These are phyloP conservation scores for Cyclotella choctawhatcheeana DNA, from an alignment of 108 stramenopile genomes.

Conservation along the genomic window DNA sequence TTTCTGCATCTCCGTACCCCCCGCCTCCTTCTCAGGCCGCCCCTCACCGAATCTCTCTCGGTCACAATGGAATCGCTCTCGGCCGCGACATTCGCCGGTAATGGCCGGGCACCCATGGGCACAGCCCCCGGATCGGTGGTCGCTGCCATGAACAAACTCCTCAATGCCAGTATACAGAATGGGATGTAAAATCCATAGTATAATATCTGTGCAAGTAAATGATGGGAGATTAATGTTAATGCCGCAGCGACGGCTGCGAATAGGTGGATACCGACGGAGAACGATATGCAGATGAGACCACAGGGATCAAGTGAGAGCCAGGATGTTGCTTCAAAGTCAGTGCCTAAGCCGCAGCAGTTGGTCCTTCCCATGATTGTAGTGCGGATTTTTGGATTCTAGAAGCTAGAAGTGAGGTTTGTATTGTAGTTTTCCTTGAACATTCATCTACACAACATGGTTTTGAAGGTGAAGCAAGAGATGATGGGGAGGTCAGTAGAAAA, in stretches of 20 bases:
- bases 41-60: constrained; percentile 33
- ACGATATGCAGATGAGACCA: constrained; percentile 62
- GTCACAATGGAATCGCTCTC: constrained; percentile 25
- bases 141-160: constrained; percentile 70
- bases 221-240: constrained; percentile 49
- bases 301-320: constrained; percentile 78
- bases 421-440: no score
- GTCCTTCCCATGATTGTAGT: constrained; percentile 26
- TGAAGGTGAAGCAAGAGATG: no score
- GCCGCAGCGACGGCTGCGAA: constrained; percentile 60
- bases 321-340: constrained; percentile 26
- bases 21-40: constrained; percentile 45
- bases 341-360: constrained; percentile 33
- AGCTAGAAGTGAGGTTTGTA: no score
- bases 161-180: constrained; percentile 51
- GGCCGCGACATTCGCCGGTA: constrained; percentile 44
- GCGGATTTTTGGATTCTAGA: neutral
- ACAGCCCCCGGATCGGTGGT: constrained; percentile 83
- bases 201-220: constrained; percentile 50
- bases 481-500: no score
- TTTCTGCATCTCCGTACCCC: constrained; percentile 75
- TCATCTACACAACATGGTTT: neutral
- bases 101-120: constrained; percentile 81
- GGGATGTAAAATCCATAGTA: constrained; percentile 60
- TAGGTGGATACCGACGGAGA: constrained; percentile 64